Conservation (phyloP, 441 rosid species). For the Viola pubescens region DNA sequence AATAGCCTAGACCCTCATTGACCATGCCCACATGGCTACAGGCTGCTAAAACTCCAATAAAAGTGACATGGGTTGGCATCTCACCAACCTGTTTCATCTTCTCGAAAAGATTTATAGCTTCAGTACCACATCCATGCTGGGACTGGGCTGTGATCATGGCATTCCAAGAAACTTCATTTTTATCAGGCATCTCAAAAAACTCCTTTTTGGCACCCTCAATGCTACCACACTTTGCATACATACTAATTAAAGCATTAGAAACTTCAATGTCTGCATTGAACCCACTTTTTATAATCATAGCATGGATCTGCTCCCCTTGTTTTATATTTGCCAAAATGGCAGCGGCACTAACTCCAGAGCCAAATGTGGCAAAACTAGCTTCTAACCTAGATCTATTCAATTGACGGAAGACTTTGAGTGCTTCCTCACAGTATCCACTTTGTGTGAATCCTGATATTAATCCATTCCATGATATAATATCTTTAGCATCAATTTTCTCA, state of each 20-base stretch:
- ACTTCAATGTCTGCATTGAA: slow-evolving; percentile 39
- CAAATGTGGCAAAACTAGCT: slow-evolving; percentile 61
- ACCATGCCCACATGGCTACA: slow-evolving; percentile 88
- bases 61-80: slow-evolving; percentile 59
- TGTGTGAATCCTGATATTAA: slow-evolving; percentile 80
- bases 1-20: slow-evolving; percentile 51
- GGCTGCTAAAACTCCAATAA: slow-evolving; percentile 70
- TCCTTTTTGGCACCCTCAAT: slow-evolving; percentile 51
- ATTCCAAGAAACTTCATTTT: slow-evolving; percentile 76
- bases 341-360: slow-evolving; percentile 68
- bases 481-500: slow-evolving; percentile 52
- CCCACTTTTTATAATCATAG: slow-evolving; percentile 54
- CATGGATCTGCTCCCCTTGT: slow-evolving; percentile 69
- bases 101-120: slow-evolving; percentile 52
- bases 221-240: slow-evolving; percentile 82
- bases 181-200: slow-evolving; percentile 54
- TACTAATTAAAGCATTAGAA: slow-evolving; percentile 64
- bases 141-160: slow-evolving; percentile 84
- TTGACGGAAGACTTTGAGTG: slow-evolving; percentile 49
- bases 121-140: slow-evolving; percentile 67
- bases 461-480: slow-evolving; percentile 81
- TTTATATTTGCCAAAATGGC: slow-evolving; percentile 71
- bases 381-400: slow-evolving; percentile 40
- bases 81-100: slow-evolving; percentile 52
- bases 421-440: slow-evolving; percentile 55